phyloP scores from a whole-genome alignment of 192 early-diverging fungal genomes.

The Rhizoclosmatium globosum region DNA sequence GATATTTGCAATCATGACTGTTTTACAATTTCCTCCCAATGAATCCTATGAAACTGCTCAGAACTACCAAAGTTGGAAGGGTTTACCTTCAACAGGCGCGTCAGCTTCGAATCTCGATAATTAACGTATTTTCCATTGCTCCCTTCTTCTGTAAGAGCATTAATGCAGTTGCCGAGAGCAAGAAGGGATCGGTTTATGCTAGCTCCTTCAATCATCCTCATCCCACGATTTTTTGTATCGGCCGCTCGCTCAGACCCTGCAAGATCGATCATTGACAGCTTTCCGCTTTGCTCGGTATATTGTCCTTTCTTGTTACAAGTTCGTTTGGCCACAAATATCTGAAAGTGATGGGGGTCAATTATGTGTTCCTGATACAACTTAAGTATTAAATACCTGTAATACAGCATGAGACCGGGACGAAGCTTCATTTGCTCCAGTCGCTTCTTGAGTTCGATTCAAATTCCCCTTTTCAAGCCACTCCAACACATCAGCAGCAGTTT shows the following conservation, averaged over 20 bases:
- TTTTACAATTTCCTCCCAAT: constrained; percentile 81
- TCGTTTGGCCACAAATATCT: constrained; percentile 35
- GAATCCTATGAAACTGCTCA: constrained; percentile 54
- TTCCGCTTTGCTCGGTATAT: constrained; percentile 45
- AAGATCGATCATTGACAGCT: constrained; percentile 77
- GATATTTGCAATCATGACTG: constrained; percentile 82
- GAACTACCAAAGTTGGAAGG: not conserved
- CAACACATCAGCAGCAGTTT: constrained; percentile 64
- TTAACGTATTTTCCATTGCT: constrained; percentile 70
- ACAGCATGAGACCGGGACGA: constrained; percentile 83
- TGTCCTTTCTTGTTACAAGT: constrained; percentile 39
- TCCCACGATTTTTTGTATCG: constrained; percentile 67
- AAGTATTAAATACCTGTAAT: constrained; percentile 74
- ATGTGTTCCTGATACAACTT: not conserved
- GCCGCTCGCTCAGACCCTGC: constrained; percentile 82
- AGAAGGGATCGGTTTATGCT: constrained; percentile 81
- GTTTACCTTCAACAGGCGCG: constrained; percentile 69
- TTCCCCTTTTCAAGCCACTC: constrained; percentile 62
- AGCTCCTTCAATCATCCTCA: constrained; percentile 77
- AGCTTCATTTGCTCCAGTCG: constrained; percentile 77
- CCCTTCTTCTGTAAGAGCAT: constrained; percentile 64
- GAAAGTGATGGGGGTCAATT: constrained; percentile 8
- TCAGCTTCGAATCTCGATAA: constrained; percentile 80
- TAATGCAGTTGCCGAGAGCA: constrained; percentile 81
- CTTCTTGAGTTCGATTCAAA: constrained; percentile 76